These are phyloP conservation scores for Nicotiana noctiflora DNA, from an alignment of 257 asterid species.

Conservation along the genomic window DNA sequence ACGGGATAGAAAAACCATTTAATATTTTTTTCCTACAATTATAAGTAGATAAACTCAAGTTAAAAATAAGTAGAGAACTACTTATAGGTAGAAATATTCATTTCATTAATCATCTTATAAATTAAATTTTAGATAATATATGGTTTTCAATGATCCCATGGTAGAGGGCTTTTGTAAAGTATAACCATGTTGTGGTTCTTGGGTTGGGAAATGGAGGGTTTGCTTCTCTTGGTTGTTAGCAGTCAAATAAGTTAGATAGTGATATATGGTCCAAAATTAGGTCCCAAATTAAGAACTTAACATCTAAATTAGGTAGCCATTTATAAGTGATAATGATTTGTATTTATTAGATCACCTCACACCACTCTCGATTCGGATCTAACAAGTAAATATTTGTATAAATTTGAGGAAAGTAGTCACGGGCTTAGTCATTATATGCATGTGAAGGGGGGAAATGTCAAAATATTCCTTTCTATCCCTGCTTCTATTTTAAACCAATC, in stretches of 20 bases:
- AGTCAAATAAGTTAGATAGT: not conserved
- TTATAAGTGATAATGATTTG: not conserved
- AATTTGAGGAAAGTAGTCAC: not conserved
- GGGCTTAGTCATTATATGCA: not conserved
- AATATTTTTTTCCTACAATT: too few species aligned
- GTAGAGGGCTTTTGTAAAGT: too few species aligned
- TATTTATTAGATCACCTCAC: slow-evolving; percentile 6
- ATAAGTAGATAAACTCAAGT: too few species aligned
- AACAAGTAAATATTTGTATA: not conserved
- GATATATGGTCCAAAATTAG: not conserved
- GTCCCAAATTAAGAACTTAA: not conserved
- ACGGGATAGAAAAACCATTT: too few species aligned
- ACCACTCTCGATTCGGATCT: not conserved
- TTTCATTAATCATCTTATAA: too few species aligned
- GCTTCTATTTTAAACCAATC: too few species aligned
- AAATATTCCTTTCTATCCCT: not conserved
- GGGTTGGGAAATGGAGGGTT: not conserved
- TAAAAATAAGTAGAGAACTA: too few species aligned
- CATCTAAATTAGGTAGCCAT: not conserved
- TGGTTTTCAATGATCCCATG: too few species aligned
- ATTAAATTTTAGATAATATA: too few species aligned
- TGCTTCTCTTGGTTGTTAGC: not conserved
- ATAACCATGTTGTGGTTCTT: not conserved
- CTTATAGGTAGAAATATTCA: too few species aligned
- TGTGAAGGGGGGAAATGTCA: not conserved